phyloP scores from a whole-genome alignment of 495 filamentous ascomycete genomes.

The Penicillium daleae region DNA sequence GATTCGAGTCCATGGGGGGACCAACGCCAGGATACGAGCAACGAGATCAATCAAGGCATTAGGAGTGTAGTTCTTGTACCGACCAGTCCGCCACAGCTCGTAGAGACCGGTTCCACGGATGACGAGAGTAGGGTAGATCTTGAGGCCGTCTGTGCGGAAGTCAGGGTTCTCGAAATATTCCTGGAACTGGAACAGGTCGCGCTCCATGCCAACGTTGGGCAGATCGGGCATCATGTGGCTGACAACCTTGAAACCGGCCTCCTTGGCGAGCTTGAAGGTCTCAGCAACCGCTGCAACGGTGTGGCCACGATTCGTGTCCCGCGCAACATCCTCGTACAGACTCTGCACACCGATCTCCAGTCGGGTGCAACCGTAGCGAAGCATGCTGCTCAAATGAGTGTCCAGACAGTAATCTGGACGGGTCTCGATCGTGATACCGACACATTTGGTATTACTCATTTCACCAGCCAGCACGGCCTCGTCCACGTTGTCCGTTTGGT shows the following conservation, averaged over 20 bases:
- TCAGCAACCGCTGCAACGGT: conserved; percentile 93
- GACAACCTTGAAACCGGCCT: conserved; percentile 98
- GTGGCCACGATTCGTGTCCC: conserved; percentile 96
- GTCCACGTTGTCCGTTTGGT: conserved; percentile 88
- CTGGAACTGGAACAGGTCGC: conserved; percentile 92
- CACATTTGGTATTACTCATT: conserved; percentile 94
- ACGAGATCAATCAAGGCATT: conserved; percentile 95
- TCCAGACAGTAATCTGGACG: conserved; percentile 95
- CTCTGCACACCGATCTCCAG: conserved; percentile 95
- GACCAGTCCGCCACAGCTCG: conserved; percentile 93
- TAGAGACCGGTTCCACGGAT: conserved; percentile 97
- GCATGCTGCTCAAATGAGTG: conserved; percentile 88
- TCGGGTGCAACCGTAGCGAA: conserved; percentile 93
- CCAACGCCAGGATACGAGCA: conserved; percentile 88
- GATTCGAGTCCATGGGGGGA: conserved; percentile 97
- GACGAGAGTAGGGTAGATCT: conserved; percentile 97
- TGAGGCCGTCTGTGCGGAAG: conserved; percentile 96
- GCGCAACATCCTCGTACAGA: conserved; percentile 96
- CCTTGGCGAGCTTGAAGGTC: conserved; percentile 93
- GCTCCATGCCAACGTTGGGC: conserved; percentile 97
- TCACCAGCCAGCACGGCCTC: conserved; percentile 90
- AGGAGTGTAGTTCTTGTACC: conserved; percentile 98
- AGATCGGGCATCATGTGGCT: conserved; percentile 99
- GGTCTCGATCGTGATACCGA: conserved; percentile 98
- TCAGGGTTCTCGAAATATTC: conserved; percentile 98